Evolutionary conservation across 2,329 filamentous ascomycete genomes (phyloP).

Genomic region (Hortaea sp.): DNA sequence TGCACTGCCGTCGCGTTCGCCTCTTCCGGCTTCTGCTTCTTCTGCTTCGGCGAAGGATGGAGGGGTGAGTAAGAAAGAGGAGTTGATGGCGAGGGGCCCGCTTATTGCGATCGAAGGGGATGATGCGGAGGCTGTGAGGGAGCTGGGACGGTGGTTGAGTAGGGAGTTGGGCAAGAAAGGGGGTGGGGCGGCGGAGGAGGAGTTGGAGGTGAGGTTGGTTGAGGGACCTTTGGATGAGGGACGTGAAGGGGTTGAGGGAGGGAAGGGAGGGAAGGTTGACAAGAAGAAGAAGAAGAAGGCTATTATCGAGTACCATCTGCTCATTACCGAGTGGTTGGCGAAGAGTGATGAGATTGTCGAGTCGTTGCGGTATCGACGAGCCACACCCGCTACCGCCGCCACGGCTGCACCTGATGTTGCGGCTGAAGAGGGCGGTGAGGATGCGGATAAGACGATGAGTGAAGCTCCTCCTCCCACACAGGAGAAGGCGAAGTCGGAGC

Average conservation of each 20-base stretch:
- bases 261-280: too few relatives aligned
- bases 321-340: constrained; percentile 56
- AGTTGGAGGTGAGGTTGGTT: constrained; percentile 41
- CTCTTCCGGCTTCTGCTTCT: too few relatives aligned
- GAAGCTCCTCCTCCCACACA: constrained; percentile 7
- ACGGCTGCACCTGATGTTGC: not conserved
- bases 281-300: constrained; percentile 13
- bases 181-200: constrained; percentile 28
- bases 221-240: constrained; percentile 37
- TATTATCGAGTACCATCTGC: constrained; percentile 49
- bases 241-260: constrained; percentile 14
- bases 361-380: constrained; percentile 8
- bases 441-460: constrained; percentile 14
- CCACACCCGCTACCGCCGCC: too few relatives aligned
- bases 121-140: constrained; percentile 50
- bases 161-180: constrained; percentile 36
- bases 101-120: constrained; percentile 78
- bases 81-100: constrained; percentile 48
- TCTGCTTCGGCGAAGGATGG: too few relatives aligned
- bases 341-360: constrained; percentile 61
- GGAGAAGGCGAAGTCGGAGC: constrained; percentile 3
- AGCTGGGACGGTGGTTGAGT: constrained; percentile 56
- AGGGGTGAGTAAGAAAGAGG: constrained; percentile 9
- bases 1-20: constrained; percentile 9
- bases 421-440: constrained; percentile 1